phyloP scores from a whole-genome alignment of 176 grass and related monocot genomes.

The Bonia amplexicaulis region DNA sequence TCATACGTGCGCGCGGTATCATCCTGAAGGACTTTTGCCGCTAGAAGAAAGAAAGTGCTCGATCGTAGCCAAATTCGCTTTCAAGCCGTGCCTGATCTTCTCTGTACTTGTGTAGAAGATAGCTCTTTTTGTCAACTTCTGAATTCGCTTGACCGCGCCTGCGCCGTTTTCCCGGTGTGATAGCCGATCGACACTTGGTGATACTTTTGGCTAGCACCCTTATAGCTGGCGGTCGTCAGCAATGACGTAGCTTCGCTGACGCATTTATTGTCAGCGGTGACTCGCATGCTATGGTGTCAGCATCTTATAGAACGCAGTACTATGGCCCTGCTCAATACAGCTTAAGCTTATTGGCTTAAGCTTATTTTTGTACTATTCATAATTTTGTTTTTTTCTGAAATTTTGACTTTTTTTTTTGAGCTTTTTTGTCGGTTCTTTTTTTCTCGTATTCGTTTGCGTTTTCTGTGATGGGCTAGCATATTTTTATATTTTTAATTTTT shows the following conservation, averaged over 20 bases:
- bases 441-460: too few relatives aligned
- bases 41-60: not conserved
- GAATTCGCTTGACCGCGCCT: not conserved
- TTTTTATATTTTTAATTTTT: too few relatives aligned
- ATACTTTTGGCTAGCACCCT: not conserved
- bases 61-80: not conserved
- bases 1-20: too few relatives aligned
- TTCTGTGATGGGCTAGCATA: too few relatives aligned
- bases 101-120: not conserved
- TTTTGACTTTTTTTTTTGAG: too few relatives aligned
- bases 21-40: not conserved
- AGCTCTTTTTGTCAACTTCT: not conserved
- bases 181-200: not conserved
- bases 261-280: not conserved
- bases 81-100: not conserved
- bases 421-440: too few relatives aligned
- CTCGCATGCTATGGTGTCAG: not conserved
- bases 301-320: not conserved
- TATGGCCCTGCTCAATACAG: too few relatives aligned
- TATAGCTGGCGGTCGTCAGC: not conserved
- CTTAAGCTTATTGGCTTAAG: too few relatives aligned
- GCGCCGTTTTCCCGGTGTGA: not conserved
- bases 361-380: too few relatives aligned
- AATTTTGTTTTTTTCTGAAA: too few relatives aligned
- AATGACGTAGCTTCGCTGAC: not conserved